Evolutionary conservation across 2,329 filamentous ascomycete genomes (phyloP), one percentile per base, ranked within the genome.

Genomic region (Fusarium sp.): DNA sequence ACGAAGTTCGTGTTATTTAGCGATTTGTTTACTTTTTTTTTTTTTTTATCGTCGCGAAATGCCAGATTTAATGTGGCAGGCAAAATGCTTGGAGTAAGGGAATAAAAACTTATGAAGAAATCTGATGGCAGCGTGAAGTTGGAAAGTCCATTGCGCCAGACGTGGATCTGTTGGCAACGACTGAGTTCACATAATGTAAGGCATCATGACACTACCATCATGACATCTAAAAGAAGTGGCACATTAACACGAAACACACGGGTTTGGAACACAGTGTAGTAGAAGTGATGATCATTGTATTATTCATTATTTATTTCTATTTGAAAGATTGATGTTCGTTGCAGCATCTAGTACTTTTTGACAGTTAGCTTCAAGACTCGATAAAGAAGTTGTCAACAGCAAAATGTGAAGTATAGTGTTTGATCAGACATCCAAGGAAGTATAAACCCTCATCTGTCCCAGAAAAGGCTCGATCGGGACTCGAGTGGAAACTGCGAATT

Each of bases 401-500:
- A 62, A 58, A 65, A 60, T 34, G 60, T 49, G 40, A 49, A 62
- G 47, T 53, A 51, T 43, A 38, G 69, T 77, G 71, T 78, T 75
- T 75, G 70, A 83, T 91, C 88, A 91, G 89, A 91, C 90, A 92
- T 92, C 90, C 90, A 92, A 92, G 89, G 89, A 92, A 91, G 89
- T 78, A 79, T 83, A 80, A 79, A 80, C 90, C 86, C 86, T 92
- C 90, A 92, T 90, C 78, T 90, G 84, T 86, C 87, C 86, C 86
- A 82, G 81, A 83, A 84, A 86, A 88, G 89, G 89, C 90, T 91
- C 88, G 80, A 71, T 80, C 82, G 86, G 86, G 87, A 86, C 89
- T 92, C 90, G 85, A 92, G 91, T 92, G 91, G 89, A 94, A 94
- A 94, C 91, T 94, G 91, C 91, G 91, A 94, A 93, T 92, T 85